These are phyloP conservation scores for Oehlia diaphana DNA, from an alignment of 192 early-diverging fungal genomes.

Conservation along the genomic window DNA sequence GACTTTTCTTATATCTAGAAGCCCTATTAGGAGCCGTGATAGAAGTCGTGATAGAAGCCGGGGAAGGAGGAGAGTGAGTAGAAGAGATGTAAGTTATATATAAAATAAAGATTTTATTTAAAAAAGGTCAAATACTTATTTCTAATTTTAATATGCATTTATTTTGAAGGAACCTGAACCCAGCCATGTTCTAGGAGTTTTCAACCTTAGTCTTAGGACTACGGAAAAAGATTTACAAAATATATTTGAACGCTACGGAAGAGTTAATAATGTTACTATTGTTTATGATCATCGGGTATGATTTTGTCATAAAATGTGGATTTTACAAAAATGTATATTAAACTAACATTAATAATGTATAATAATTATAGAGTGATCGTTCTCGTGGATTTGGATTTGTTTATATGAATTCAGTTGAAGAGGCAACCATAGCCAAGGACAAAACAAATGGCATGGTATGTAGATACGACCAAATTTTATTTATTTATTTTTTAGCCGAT, in stretches of 20 bases:
- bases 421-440: conserved; percentile 55
- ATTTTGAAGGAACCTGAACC: conserved; percentile 34
- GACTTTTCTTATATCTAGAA: neutral
- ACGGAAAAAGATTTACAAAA: conserved; percentile 58
- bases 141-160: neutral
- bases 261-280: conserved; percentile 56
- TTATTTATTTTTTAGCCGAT: neutral
- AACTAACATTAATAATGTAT: too few species aligned
- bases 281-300: conserved; percentile 61
- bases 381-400: conserved; percentile 76
- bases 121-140: neutral
- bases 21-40: neutral
- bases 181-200: conserved; percentile 67
- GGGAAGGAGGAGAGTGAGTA: conserved; percentile 17
- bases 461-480: neutral
- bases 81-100: conserved; percentile 6
- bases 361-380: conserved; percentile 45
- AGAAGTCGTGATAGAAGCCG: conserved; percentile 32
- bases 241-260: conserved; percentile 57
- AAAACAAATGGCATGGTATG: conserved; percentile 60
- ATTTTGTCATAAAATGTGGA: neutral
- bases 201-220: conserved; percentile 65
- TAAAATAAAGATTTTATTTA: too few species aligned
- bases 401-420: conserved; percentile 49
- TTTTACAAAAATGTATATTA: too few species aligned